Conservation (phyloP, 2,329 filamentous ascomycete species). For the Fusarium tjaetaba region DNA sequence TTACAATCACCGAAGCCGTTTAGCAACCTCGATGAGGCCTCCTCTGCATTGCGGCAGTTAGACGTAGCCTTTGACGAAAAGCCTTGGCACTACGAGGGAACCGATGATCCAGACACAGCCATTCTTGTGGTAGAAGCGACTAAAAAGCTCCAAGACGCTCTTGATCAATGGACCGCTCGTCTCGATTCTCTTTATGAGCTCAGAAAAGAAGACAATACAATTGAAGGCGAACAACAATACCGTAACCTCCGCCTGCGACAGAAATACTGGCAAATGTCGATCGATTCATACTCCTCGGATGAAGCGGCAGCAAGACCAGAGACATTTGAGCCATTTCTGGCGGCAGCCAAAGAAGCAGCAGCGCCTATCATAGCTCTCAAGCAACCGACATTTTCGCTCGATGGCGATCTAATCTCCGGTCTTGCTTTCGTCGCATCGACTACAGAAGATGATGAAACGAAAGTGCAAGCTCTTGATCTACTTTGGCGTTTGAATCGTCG, state of each 20-base stretch:
- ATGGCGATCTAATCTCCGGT: not conserved
- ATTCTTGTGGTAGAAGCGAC: accelerated
- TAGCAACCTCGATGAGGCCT: not conserved
- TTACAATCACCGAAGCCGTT: not conserved
- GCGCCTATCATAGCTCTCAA: not conserved
- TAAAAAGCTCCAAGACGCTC: not conserved
- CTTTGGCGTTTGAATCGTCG: not conserved
- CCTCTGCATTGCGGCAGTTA: not conserved
- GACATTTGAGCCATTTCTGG: not conserved
- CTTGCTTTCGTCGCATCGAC: not conserved
- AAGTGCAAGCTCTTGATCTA: not conserved
- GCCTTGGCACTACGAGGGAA: not conserved
- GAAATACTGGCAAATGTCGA: not conserved
- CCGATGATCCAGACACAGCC: not conserved
- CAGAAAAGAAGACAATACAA: not conserved
- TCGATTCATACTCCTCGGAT: not conserved
- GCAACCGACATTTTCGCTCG: not conserved
- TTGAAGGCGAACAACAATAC: not conserved
- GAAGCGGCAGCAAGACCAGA: not conserved
- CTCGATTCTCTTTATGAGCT: not conserved
- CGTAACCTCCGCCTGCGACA: not conserved
- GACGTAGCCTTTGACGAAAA: not conserved
- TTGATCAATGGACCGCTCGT: not conserved
- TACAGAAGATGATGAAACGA: not conserved
- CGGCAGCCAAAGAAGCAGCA: not conserved